These are phyloP conservation scores for Volutella citrinella DNA, from an alignment of 2,329 filamentous ascomycete species.

Conservation along the genomic window DNA sequence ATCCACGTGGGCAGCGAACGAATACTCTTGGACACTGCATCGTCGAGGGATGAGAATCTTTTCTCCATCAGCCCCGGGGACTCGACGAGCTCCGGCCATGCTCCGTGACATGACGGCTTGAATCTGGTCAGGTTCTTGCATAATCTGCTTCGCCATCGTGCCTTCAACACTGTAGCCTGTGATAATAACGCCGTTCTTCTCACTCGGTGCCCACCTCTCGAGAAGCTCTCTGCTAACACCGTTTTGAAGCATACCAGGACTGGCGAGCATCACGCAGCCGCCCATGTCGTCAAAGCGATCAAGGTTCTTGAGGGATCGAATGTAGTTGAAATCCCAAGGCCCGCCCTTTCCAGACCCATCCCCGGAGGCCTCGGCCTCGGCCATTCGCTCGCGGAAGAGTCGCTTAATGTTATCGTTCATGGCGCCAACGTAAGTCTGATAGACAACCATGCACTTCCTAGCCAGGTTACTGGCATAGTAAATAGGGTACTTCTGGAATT, in stretches of 20 bases:
- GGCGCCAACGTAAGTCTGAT: conserved; percentile 94
- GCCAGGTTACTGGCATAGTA: conserved; percentile 97
- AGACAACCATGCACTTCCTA: conserved; percentile 96
- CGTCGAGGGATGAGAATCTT: conserved; percentile 88
- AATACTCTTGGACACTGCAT: conserved; percentile 91
- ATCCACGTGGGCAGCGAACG: conserved; percentile 95
- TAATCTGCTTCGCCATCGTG: conserved; percentile 94
- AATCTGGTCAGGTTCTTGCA: conserved; percentile 93
- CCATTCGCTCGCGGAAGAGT: conserved; percentile 89
- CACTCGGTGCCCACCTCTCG: conserved; percentile 92
- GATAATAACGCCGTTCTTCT: conserved; percentile 97
- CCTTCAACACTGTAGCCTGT: conserved; percentile 98
- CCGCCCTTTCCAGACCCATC: conserved; percentile 73
- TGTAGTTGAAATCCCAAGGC: conserved; percentile 96
- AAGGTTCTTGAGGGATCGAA: conserved; percentile 85
- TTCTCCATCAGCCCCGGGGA: conserved; percentile 69
- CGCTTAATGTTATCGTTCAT: conserved; percentile 99
- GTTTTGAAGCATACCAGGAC: conserved; percentile 97
- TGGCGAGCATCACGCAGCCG: conserved; percentile 94
- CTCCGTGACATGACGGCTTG: conserved; percentile 86
- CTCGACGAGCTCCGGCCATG: conserved; percentile 58
- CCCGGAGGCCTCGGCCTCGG: conserved; percentile 78
- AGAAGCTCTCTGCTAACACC: conserved; percentile 90
- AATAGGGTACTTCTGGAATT: conserved; percentile 88
- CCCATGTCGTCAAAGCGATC: conserved; percentile 96